phyloP scores from a whole-genome alignment of 306 rosid species.

The Morella rubra region DNA sequence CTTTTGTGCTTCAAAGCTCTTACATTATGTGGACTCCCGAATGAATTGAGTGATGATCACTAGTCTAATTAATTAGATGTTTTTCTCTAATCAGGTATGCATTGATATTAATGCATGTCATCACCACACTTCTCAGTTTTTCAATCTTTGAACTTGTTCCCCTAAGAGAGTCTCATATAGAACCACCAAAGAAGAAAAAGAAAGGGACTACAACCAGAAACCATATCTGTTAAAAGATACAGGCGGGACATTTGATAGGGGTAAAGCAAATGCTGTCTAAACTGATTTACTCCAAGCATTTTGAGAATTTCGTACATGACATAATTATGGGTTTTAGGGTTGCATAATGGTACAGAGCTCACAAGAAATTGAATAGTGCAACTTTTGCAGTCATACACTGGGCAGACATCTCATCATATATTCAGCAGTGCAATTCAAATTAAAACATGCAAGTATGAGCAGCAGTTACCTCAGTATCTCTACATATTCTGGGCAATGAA shows the following conservation, averaged over 20 bases:
- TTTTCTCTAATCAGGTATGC: background rate
- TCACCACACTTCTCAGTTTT: background rate
- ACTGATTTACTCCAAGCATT: background rate
- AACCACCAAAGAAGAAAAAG: background rate
- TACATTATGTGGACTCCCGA: background rate
- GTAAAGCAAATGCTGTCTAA: slow-evolving; percentile 9
- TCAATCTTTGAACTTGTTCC: background rate
- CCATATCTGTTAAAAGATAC: background rate
- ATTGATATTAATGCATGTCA: background rate
- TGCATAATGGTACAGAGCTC: slow-evolving; percentile 10
- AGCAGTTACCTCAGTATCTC: slow-evolving; percentile 45
- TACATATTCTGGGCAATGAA: slow-evolving; percentile 30
- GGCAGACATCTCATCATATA: background rate
- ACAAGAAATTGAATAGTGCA: slow-evolving; percentile 22
- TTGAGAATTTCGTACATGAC: slow-evolving; percentile 22
- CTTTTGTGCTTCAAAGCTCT: background rate
- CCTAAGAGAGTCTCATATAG: background rate
- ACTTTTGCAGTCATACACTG: slow-evolving; percentile 1
- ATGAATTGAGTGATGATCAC: background rate
- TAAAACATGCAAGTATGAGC: slow-evolving; percentile 1
- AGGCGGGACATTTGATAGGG: background rate
- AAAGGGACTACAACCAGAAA: background rate
- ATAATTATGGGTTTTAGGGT: slow-evolving; percentile 11
- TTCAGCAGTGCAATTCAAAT: slow-evolving; percentile 10
- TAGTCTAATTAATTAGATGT: background rate